Conservation (phyloP, 2,329 filamentous ascomycete species). For the Mycosphaerella sp. region DNA sequence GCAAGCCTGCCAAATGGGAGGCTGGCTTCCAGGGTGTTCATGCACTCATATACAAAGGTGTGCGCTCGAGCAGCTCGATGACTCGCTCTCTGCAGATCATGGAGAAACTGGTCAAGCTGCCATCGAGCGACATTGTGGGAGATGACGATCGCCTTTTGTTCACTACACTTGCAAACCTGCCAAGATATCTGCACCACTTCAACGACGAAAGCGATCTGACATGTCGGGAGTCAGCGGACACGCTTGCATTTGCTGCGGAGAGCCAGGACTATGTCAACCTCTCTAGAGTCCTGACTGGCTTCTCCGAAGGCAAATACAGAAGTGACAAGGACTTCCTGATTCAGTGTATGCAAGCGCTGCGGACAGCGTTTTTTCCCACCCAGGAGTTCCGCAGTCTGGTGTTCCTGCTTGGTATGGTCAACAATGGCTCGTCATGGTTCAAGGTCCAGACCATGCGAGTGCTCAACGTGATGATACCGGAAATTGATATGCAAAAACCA, state of each 20-base stretch:
- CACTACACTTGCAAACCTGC: conserved; percentile 83
- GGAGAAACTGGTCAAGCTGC: conserved; percentile 69
- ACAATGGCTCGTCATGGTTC: conserved; percentile 82
- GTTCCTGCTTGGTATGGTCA: conserved; percentile 84
- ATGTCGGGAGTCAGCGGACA: conserved; percentile 57
- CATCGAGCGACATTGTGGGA: conserved; percentile 73
- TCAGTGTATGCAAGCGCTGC: conserved; percentile 66
- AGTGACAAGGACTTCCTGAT: conserved; percentile 68
- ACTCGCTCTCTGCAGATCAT: conserved; percentile 70
- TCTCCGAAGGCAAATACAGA: conserved; percentile 60
- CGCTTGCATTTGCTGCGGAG: conserved; percentile 66
- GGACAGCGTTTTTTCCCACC: conserved; percentile 70
- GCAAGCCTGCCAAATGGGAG: conserved; percentile 80
- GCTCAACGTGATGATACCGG: conserved; percentile 74
- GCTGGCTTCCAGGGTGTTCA: conserved; percentile 82
- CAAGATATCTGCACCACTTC: conserved; percentile 72
- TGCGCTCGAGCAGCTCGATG: conserved; percentile 78
- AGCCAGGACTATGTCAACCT: conserved; percentile 62
- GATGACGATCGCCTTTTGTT: conserved; percentile 77
- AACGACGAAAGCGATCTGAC: conserved; percentile 56
- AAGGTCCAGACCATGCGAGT: conserved; percentile 91
- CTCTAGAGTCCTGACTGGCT: conserved; percentile 62
- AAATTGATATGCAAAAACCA: conserved; percentile 86
- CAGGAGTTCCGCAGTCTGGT: conserved; percentile 80
- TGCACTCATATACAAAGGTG: conserved; percentile 78